Conservation (phyloP, 192 early-diverging fungal genomes). For the Lunasporangiospora selenospora region DNA sequence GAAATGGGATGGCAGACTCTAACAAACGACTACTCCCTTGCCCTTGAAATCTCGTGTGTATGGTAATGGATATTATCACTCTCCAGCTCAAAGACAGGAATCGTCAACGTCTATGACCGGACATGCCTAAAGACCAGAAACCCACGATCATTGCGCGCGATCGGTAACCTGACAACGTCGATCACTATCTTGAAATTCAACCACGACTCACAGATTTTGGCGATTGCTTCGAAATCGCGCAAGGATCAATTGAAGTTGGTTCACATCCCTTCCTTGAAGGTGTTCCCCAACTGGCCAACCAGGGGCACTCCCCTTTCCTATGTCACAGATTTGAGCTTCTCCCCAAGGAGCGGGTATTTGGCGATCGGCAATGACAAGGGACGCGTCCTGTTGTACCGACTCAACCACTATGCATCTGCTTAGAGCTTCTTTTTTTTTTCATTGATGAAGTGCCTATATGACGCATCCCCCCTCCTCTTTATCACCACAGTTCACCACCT, state of each 20-base stretch:
- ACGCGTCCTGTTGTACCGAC: slow-evolving; percentile 83
- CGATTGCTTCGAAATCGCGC: slow-evolving; percentile 73
- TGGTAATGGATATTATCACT: no score
- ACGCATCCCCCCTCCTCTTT: no score
- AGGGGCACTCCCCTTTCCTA: slow-evolving; percentile 79
- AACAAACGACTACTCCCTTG: slow-evolving; percentile 61
- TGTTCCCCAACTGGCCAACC: slow-evolving; percentile 97
- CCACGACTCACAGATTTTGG: slow-evolving; percentile 85
- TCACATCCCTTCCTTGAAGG: slow-evolving; percentile 80
- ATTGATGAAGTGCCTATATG: no score
- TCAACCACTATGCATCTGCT: slow-evolving; percentile 67
- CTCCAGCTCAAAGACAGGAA: slow-evolving; percentile 78
- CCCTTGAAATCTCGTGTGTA: slow-evolving; percentile 64
- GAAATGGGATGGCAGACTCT: slow-evolving; percentile 69
- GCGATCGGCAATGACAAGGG: slow-evolving; percentile 93
- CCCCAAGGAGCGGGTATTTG: slow-evolving; percentile 91
- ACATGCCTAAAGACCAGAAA: slow-evolving; percentile 54
- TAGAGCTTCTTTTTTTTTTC: no score
- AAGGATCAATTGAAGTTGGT: slow-evolving; percentile 84
- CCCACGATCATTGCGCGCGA: slow-evolving; percentile 75
- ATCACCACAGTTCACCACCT: no score
- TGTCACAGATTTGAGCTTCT: slow-evolving; percentile 82
- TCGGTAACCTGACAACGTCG: slow-evolving; percentile 87
- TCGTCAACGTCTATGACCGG: slow-evolving; percentile 90
- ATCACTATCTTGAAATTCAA: slow-evolving; percentile 82